Conservation (phyloP, 345 rosid species). For the Ceriops tagal region DNA sequence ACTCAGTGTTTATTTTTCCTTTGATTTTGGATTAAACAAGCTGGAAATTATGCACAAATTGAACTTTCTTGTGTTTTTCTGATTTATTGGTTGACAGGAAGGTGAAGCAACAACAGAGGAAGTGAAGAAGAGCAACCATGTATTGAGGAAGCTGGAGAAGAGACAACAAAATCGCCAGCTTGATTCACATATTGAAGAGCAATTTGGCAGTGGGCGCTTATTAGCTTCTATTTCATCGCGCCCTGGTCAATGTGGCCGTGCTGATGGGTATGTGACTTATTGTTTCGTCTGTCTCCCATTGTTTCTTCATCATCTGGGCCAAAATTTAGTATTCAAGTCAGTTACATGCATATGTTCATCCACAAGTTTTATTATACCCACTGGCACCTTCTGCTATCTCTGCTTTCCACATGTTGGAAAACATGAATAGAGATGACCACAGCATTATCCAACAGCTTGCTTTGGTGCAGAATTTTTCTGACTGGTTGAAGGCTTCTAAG, state of each 20-base stretch:
- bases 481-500: not conserved
- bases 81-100: slow-evolving; percentile 30
- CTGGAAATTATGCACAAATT: not conserved
- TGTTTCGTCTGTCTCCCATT: not conserved
- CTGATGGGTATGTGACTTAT: slow-evolving; percentile 51
- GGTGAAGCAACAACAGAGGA: slow-evolving; percentile 50
- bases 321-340: not conserved
- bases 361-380: too few species aligned
- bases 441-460: not conserved
- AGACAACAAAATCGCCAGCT: slow-evolving; percentile 52
- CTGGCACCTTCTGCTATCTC: not conserved
- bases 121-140: slow-evolving; percentile 58
- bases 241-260: slow-evolving; percentile 80
- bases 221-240: slow-evolving; percentile 69
- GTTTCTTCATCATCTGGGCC: not conserved
- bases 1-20: too few species aligned
- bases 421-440: not conserved
- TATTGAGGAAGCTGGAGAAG: slow-evolving; percentile 47
- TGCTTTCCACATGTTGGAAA: not conserved
- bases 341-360: not conserved
- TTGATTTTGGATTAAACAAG: not conserved
- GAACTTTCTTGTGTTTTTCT: not conserved
- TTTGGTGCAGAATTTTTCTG: not conserved
- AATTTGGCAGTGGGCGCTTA: slow-evolving; percentile 59
- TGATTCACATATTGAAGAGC: slow-evolving; percentile 69